Evolutionary conservation across 225 moss, liverwort and hornwort species (phyloP).

Genomic region (Ulota crispa): DNA sequence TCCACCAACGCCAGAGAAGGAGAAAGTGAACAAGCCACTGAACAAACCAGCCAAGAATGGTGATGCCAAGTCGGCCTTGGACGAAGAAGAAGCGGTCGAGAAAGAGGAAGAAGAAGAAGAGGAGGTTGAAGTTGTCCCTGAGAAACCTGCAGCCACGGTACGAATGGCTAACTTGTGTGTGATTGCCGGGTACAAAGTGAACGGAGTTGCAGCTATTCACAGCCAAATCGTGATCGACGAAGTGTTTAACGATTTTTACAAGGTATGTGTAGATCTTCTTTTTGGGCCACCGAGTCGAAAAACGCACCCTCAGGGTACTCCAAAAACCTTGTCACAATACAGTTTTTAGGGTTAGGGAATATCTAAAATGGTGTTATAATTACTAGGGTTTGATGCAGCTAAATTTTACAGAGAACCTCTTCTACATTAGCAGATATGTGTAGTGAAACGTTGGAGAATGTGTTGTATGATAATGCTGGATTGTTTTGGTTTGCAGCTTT

Average conservation of each 20-base stretch:
- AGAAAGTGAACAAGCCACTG: slow-evolving; percentile 24
- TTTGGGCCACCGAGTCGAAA: not conserved
- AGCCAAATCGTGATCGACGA: slow-evolving; percentile 94
- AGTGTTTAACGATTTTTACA: slow-evolving; percentile 93
- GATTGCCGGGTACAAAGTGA: slow-evolving; percentile 86
- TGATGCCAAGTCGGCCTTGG: not conserved
- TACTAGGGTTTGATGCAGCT: not conserved
- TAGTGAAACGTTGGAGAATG: no score
- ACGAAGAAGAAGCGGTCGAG: not conserved
- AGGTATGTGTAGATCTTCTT: slow-evolving; percentile 37
- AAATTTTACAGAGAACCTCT: not conserved
- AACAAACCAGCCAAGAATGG: not conserved
- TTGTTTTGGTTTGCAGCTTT: slow-evolving; percentile 52
- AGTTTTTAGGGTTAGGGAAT: not conserved
- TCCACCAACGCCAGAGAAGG: slow-evolving; percentile 38
- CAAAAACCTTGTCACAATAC: not conserved
- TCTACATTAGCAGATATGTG: not conserved
- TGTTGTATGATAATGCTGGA: not conserved
- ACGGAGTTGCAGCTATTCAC: slow-evolving; percentile 96
- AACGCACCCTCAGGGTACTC: not conserved
- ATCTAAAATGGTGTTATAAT: not conserved
- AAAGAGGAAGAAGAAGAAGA: slow-evolving; percentile 24
- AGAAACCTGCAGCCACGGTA: slow-evolving; percentile 51
- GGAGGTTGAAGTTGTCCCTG: slow-evolving; percentile 10
- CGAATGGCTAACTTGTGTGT: slow-evolving; percentile 98